Evolutionary conservation across 208 protist genomes (phyloP), one percentile per base, ranked within the genome.

Genomic region (Naegleria lovaniensis): DNA sequence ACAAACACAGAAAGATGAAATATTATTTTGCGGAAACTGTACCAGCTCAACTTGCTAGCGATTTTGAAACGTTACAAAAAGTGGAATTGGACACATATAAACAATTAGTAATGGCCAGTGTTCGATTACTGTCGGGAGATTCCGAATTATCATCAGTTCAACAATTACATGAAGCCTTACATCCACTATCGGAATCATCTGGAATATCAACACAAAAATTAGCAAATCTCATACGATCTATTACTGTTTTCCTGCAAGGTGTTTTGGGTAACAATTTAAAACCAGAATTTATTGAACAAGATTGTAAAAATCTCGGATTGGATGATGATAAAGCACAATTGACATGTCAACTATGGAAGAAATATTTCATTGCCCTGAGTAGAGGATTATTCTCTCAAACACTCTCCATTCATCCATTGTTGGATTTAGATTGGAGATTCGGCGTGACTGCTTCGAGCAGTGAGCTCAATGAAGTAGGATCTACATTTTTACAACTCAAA

Each of bases 341-440:
- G 6, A 41, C 59, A 9, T 58, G n/a, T 67, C 15, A 67, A 33
- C 5, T 67, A 3, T 75, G 3, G 25, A 55, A 67, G 40, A 89
- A 89, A 33, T 89, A 89, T 67, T 89, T 41, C 67, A 11, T 38
- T 67, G 48, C 85, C 0, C 51, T 89, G 13, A 89, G 48, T 29
- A 33, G 33, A 41, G 86, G 29, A 43, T 0, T 76, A 43, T 33
- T 79, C 25, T 29, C 55, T 41, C 55, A 75, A 79, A 90, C 25
- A 36, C 39, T 90, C 13, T 38, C 52, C 25, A 25, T 90, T 6
- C 59, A 90, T 79, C 36, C 48, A 38, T 79, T 90, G 36, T 41
- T 48, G 7, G 87, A 90, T 90, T 38, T 90, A 33, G 87, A 90
- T 79, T 90, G 87, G 87, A 90, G 55, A 79, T 90, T 90, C 51